Evolutionary conservation across 2,329 filamentous ascomycete species (phyloP), one percentile per base, ranked within the genome.

Genomic region (Epichloe bromicola): DNA sequence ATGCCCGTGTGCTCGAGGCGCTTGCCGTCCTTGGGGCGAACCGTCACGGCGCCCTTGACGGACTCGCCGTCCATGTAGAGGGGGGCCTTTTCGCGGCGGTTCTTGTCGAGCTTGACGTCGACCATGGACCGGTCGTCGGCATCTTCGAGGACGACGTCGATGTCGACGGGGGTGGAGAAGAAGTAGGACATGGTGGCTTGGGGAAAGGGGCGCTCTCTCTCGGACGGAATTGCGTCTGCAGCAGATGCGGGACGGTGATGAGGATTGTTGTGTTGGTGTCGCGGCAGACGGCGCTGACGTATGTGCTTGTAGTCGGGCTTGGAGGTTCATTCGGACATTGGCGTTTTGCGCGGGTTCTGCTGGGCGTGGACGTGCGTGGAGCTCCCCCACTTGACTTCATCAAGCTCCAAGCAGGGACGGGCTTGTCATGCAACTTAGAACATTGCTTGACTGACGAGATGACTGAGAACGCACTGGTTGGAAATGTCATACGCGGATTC

Each of bases 31-130:
- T 98, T 98, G 47, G 93, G 93, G 59, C 93, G 77, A 59, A 98
- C 83, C 7, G 93, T 98, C 55, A 98, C 90, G 48, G 86, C 86
- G 62, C 91, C 93, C 75, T 95, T 96, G 64, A 98, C 91, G 41
- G 90, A 96, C 74, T 98, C 93, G 60, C 94, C 93, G 66, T 98
- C 93, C 77, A 95, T 90, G 69, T 95, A 98, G 56, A 98, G 77
- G 53, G 93, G 93, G 46, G 90, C 90, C 74, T 96, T 95, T 71
- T 98, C 93, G 64, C 90, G 86, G 60, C 91, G 82, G 74, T 90
- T 94, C 82, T 97, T 97, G 73, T 97, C 93, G 59, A 96, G 85
- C 79, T 95, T 95, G 72, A 95, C 88, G 66, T 98, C 93, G 57
- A 98, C 89, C 72, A 93, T 95, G 61, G 88, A 83, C 63, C 93